phyloP scores from a whole-genome alignment of 2,329 filamentous ascomycete genomes.

The Colletotrichum lupini region DNA sequence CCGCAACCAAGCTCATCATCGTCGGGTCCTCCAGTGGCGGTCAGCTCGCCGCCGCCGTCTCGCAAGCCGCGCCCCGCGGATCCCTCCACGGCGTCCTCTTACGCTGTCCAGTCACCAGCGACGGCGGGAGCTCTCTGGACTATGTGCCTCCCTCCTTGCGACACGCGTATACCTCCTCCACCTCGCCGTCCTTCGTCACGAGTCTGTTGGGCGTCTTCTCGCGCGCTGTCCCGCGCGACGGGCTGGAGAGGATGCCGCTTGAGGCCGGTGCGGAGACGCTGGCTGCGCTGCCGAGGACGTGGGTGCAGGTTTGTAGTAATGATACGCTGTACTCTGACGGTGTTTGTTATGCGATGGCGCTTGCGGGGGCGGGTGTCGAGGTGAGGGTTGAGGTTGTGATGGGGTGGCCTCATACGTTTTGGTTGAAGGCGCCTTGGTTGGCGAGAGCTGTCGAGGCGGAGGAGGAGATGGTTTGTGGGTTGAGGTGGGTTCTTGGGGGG shows the following conservation, averaged over 20 bases:
- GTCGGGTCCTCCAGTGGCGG: conserved; percentile 61
- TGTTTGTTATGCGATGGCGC: conserved; percentile 57
- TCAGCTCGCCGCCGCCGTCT: conserved; percentile 57
- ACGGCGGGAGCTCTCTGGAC: conserved; percentile 49
- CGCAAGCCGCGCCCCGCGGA: conserved; percentile 43
- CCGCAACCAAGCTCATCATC: conserved; percentile 45
- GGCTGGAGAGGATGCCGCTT: conserved; percentile 53
- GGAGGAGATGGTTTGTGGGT: conserved; percentile 51
- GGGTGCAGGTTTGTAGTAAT: conserved; percentile 62
- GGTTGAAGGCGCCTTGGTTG: conserved; percentile 58
- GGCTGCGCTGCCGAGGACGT: conserved; percentile 51
- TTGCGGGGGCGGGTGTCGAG: conserved; percentile 51
- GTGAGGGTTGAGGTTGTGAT: conserved; percentile 54
- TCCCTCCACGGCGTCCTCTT: conserved; percentile 54
- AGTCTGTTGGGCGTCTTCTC: conserved; percentile 46
- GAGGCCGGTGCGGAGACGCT: conserved; percentile 48
- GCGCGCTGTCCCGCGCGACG: conserved; percentile 50
- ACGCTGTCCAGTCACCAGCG: conserved; percentile 60
- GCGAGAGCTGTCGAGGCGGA: conserved; percentile 54
- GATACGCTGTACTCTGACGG: conserved; percentile 64
- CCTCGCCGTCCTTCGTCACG: conserved; percentile 50
- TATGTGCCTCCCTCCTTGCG: conserved; percentile 51
- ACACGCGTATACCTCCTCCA: conserved; percentile 50
- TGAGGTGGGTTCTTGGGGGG: conserved; percentile 52
- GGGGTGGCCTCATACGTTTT: conserved; percentile 65